Evolutionary conservation across 768 basidiomycete genomes (phyloP), one percentile per base, ranked within the genome.

Genomic region (Lentinus brumalis): DNA sequence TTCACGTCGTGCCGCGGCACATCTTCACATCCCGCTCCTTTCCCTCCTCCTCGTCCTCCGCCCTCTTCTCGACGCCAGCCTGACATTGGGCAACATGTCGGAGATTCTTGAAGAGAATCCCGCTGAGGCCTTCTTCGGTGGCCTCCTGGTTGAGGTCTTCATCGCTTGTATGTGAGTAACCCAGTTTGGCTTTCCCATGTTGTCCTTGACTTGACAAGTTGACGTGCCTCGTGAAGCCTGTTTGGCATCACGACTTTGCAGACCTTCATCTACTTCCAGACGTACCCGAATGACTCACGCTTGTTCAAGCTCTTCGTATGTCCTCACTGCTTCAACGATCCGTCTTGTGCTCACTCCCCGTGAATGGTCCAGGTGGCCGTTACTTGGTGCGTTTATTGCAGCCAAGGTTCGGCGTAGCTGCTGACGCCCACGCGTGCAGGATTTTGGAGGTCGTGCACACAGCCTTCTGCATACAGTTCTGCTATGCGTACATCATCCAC

Each of bases 231-330:
- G 35, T n/a, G 46, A 26, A 63, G 62, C 3, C 39, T 63, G 16
- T 63, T 59, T 10, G 62, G 62, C 6, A 59, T 63, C 26, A 63
- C 62, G 35, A 53, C 57, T 16, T 42, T 63, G 4, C 62, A 63
- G 50, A 59, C 57, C 10, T 59, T 59, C 53, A 56, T 59, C 10
- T 63, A 59, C 50, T 63, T 56, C 32, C 57, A 63, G 15, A 55
- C 38, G 47, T 63, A 56, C 54, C 16, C 42, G 8, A 30, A n/a
- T 15, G 62, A 63, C 40, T 16, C 16, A n/a, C 11, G 29, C 11
- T 10, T 55, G 14, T 39, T 63, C 40, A 63, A 63, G 26, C 31
- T 26, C 18, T 32, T 59, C 7, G 62, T 59, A 41, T 29, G 53
- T 40, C 29, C 10, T 16, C 39, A n/a, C 29, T 29, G 38, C 40